Conservation (phyloP, 139 green algal genomes). For the Chlorella sp. region DNA sequence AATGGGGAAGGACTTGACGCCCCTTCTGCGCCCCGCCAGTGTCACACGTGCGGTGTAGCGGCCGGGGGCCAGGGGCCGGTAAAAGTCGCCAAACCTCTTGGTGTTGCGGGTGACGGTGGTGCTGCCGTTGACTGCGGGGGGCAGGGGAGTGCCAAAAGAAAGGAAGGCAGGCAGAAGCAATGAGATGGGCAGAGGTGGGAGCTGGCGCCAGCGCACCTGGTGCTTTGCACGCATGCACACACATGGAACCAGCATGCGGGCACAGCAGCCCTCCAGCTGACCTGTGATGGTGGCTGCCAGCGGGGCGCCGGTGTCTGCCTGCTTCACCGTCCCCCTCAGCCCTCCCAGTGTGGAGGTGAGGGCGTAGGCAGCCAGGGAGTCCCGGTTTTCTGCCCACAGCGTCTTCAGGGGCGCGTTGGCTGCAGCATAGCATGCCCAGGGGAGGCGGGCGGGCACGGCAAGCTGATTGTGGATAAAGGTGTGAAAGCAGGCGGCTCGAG, state of each 20-base stretch:
- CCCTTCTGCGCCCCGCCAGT: slow-evolving; percentile 31
- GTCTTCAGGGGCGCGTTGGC: slow-evolving; percentile 36
- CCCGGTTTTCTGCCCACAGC: slow-evolving; percentile 74
- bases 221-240: too few species aligned
- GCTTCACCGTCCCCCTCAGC: background rate
- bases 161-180: background rate
- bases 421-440: too few species aligned
- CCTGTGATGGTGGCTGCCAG: background rate
- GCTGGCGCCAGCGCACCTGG: background rate
- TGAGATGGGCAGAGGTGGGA: background rate
- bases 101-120: slow-evolving; percentile 54
- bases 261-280: background rate
- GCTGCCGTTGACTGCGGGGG: slow-evolving; percentile 1
- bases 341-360: slow-evolving; percentile 58
- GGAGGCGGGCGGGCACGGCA: too few species aligned
- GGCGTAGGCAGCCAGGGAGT: slow-evolving; percentile 63
- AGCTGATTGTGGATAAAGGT: too few species aligned
- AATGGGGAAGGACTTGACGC: background rate
- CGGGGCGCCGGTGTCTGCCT: background rate
- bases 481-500: too few species aligned
- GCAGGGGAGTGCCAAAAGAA: background rate
- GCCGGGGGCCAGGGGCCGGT: slow-evolving; percentile 69
- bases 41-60: slow-evolving; percentile 59
- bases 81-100: slow-evolving; percentile 62
- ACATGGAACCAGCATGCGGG: background rate